phyloP scores from a whole-genome alignment of 2,329 filamentous ascomycete genomes.

The Beauveria scarabaeidicola region DNA sequence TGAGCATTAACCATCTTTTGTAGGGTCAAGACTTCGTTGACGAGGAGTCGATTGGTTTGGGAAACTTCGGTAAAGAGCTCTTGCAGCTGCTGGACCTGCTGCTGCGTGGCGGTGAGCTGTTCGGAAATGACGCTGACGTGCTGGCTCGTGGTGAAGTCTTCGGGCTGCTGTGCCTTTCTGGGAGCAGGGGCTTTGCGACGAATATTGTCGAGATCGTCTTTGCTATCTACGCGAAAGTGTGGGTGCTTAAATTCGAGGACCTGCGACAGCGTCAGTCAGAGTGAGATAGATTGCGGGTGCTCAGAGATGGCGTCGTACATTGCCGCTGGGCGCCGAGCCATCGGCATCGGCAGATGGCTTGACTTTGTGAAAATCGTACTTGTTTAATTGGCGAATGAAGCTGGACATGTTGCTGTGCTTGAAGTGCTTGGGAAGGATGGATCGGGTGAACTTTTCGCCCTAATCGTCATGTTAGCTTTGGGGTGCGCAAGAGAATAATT shows the following conservation, averaged over 20 bases:
- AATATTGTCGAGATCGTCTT: conserved; percentile 94
- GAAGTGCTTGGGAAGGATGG: conserved; percentile 94
- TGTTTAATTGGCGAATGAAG: conserved; percentile 92
- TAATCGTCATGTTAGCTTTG: conserved; percentile 28
- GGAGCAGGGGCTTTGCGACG: conserved; percentile 89
- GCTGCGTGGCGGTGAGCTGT: conserved; percentile 80
- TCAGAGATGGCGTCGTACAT: conserved; percentile 27
- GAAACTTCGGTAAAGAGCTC: conserved; percentile 74
- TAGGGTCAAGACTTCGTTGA: conserved; percentile 52
- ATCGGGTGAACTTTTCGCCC: conserved; percentile 98
- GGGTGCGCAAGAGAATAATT: background rate
- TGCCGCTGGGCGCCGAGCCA: conserved; percentile 26
- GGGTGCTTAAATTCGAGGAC: conserved; percentile 83
- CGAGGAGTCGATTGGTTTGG: conserved; percentile 52
- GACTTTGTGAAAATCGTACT: conserved; percentile 98
- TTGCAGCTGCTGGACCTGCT: conserved; percentile 82
- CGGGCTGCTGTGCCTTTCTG: conserved; percentile 58
- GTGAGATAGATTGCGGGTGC: conserved; percentile 43
- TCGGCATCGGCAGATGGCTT: conserved; percentile 40
- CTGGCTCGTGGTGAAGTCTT: conserved; percentile 72
- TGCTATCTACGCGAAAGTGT: conserved; percentile 91
- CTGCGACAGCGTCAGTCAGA: conserved; percentile 15
- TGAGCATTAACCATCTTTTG: conserved; percentile 54
- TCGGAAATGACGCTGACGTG: conserved; percentile 85
- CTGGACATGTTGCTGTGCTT: conserved; percentile 99